These are phyloP conservation scores for Botryotinia convoluta DNA, from an alignment of 2,329 filamentous ascomycete genomes.

Conservation along the genomic window DNA sequence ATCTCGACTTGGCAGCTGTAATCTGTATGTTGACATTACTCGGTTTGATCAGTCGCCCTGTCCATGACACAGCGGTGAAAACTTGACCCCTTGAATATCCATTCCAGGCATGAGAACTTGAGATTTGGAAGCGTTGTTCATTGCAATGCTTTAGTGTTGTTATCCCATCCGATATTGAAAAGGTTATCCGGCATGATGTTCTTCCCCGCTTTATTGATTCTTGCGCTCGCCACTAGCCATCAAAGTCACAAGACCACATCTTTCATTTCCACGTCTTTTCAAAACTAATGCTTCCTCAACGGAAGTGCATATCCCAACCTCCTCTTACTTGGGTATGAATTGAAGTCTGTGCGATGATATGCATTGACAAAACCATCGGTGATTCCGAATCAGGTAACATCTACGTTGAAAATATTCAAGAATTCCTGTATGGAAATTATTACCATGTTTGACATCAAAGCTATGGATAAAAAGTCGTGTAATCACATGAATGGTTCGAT, in stretches of 20 bases:
- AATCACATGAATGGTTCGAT: slow-evolving; percentile 15
- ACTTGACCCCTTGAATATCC: neutral
- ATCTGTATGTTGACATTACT: neutral
- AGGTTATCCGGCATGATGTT: neutral
- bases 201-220: slow-evolving; percentile 2
- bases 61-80: neutral
- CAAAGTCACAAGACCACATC: slow-evolving; percentile 2
- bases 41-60: no score
- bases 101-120: neutral
- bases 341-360: neutral
- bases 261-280: neutral
- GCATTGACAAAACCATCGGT: neutral
- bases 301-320: neutral
- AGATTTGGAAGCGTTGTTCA: neutral
- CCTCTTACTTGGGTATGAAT: neutral
- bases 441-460: slow-evolving; percentile 4
- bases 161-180: neutral
- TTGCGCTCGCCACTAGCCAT: neutral
- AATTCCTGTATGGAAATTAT: neutral
- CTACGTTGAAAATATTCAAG: neutral
- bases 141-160: neutral
- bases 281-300: neutral
- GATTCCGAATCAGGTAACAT: neutral
- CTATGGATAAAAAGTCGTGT: slow-evolving; percentile 7
- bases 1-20: neutral